Evolutionary conservation across 2,329 filamentous ascomycete species (phyloP), one percentile per base, ranked within the genome.

Genomic region (Keithomyces neogunnii): DNA sequence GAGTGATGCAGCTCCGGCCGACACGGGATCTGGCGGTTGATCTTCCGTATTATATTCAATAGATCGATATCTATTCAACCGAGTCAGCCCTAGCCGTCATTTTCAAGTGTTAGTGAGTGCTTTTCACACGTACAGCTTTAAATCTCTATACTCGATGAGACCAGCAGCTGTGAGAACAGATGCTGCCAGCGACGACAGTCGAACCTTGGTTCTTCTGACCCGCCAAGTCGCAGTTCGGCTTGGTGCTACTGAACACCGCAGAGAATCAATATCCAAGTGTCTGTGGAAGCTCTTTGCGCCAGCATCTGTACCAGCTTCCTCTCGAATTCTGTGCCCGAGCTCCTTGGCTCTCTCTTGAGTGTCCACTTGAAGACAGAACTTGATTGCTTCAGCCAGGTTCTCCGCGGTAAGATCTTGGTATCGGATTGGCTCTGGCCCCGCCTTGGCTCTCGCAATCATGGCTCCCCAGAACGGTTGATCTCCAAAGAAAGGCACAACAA

Each of bases 401-500:
- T 85, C 81, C 0, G 77, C 74, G 0, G 80, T 89, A 38, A 91
- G 67, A 32, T 82, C 72, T 57, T 85, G 85, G 63, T 85, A 81
- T 0, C 84, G 84, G 47, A 89, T 81, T 0, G 87, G 86, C 1
- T 74, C 68, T 0, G 87, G 86, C 0, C 88, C 87, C 5, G 87
- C 88, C 8, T 86, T 85, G 5, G 87, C 85, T 53, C 74, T 77
- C 0, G 83, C 77, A 39, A 90, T 81, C 78, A 91, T 90, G 8
- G 82, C 76, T 6, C 88, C 88, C 88, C 88, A 91, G 61, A 91
- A 92, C 0, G 85, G 85, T 64, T 92, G 88, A 59, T 92, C 88
- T 2, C 88, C 88, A 62, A 91, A 95, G 70, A 95, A 95, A 0
- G 89, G 89, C 0, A 95, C 83, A 3, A 95, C 78, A 2, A 93